Conservation (phyloP, 805 yeast species). For the Myxozyma mucilagina region DNA sequence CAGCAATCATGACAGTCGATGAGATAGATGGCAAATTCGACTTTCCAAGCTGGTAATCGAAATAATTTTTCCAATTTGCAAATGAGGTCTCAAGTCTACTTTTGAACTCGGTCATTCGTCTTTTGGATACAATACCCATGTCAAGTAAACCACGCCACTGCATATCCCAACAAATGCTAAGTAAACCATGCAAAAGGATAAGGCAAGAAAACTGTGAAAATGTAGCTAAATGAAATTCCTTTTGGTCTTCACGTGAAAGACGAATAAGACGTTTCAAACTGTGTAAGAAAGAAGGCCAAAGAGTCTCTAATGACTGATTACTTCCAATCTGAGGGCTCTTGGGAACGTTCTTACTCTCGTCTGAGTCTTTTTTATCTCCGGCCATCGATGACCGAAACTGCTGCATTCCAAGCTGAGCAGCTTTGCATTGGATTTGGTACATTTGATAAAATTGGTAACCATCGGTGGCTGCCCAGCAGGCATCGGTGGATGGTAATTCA, state of each 20-base stretch:
- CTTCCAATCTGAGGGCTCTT: not conserved
- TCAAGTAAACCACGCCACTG: conserved; percentile 42
- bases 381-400: conserved; percentile 1
- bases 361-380: not conserved
- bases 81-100: conserved; percentile 41
- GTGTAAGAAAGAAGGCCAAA: conserved; percentile 29
- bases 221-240: conserved; percentile 20
- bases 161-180: conserved; percentile 42
- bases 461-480: conserved; percentile 46
- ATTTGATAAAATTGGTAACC: conserved; percentile 26
- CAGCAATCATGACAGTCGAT: conserved; percentile 20
- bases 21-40: conserved; percentile 28
- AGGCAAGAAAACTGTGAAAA: conserved; percentile 43
- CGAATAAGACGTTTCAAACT: conserved; percentile 28
- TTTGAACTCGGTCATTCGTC: conserved; percentile 39
- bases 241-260: conserved; percentile 21
- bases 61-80: conserved; percentile 43
- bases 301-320: conserved; percentile 3
- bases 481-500: conserved; percentile 50
- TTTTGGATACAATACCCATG: conserved; percentile 42
- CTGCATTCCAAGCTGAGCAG: conserved; percentile 17
- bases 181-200: conserved; percentile 44
- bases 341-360: not conserved
- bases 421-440: conserved; percentile 17
- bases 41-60: conserved; percentile 41